Conservation (phyloP, 176 grass and related monocot species). For the Cenchrus purpureus region DNA sequence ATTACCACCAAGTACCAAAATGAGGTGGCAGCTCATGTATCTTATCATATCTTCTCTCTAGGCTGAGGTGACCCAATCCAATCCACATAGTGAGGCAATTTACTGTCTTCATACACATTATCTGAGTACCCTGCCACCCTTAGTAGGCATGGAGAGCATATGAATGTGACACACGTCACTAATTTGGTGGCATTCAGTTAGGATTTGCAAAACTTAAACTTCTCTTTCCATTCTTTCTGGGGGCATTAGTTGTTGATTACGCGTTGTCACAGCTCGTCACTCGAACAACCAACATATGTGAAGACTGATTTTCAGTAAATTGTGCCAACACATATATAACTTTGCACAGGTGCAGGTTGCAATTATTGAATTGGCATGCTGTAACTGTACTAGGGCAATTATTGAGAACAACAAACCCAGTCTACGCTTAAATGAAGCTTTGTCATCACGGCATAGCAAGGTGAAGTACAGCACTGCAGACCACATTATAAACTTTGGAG, state of each 20-base stretch:
- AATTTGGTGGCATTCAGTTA: neutral
- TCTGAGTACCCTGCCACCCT: neutral
- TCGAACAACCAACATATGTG: neutral
- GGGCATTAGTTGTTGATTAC: neutral
- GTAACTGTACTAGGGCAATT: neutral
- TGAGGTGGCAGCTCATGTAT: neutral
- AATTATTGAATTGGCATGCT: neutral
- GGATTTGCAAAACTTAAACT: conserved; percentile 8
- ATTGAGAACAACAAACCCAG: neutral
- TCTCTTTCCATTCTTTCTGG: neutral
- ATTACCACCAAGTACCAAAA: neutral
- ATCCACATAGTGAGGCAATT: neutral
- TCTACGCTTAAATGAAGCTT: neutral
- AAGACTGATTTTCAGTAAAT: neutral
- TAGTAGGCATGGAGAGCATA: conserved; percentile 1
- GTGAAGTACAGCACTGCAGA: neutral
- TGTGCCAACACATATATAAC: neutral
- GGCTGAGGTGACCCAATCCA: neutral
- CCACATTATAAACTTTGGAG: neutral
- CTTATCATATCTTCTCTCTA: neutral
- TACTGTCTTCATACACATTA: neutral
- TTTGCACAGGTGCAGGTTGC: neutral
- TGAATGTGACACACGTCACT: neutral
- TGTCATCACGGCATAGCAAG: neutral
- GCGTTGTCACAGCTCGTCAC: neutral